Evolutionary conservation across 148 eudicot species (phyloP).

Genomic region (Spergularia marina): DNA sequence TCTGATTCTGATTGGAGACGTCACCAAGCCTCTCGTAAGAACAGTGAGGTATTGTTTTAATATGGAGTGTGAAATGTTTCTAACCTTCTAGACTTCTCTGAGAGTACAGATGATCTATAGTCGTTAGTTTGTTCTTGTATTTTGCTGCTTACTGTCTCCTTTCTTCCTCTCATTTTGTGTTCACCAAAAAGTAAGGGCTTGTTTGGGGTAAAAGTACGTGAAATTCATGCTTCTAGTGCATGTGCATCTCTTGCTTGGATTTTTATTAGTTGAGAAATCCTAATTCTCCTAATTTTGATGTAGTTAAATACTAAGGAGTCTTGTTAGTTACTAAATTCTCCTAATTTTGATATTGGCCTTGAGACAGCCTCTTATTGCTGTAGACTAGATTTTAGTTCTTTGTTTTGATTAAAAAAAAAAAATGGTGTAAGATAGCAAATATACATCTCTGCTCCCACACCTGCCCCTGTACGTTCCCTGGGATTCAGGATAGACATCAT

Average conservation of each 20-base stretch:
- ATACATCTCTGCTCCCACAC: neutral
- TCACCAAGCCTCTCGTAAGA: constrained; percentile 87
- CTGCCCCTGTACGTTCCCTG: neutral
- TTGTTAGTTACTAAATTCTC: neutral
- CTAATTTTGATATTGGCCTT: neutral
- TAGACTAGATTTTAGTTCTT: neutral
- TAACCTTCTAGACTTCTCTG: neutral
- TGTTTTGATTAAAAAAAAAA: neutral
- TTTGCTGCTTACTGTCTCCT: neutral
- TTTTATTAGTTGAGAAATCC: neutral
- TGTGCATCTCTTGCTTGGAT: neutral
- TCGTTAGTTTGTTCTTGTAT: neutral
- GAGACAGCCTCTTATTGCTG: neutral
- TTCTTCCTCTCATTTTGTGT: neutral
- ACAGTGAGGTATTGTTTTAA: constrained; percentile 64
- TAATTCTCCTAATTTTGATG: neutral
- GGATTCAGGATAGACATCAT: neutral
- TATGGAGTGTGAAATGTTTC: neutral
- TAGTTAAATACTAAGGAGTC: too few species aligned
- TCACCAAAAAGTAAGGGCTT: too few species aligned
- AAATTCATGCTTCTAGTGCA: too few species aligned
- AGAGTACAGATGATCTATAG: neutral
- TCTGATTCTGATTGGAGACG: constrained; percentile 83
- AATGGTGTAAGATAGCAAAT: neutral
- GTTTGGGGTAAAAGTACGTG: too few species aligned